Base-by-base conservation (phyloP, 2,329 filamentous ascomycete species). In the Delphinella strobiligena region DNA sequence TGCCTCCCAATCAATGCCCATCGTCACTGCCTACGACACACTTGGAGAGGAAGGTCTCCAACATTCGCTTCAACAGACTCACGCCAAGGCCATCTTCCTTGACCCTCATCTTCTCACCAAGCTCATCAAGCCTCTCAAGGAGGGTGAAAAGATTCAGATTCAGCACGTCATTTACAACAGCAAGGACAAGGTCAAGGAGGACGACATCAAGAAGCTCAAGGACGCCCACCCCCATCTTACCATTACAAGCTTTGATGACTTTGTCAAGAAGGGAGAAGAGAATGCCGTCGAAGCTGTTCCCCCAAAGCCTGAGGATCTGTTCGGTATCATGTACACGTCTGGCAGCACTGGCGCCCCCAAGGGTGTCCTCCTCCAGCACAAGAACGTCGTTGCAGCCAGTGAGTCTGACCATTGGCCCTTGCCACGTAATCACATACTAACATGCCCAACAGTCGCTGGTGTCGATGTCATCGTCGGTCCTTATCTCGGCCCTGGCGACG, bases 11-110 rank as follows among this genome's bases (percentile, higher is more conserved):
- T 88, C 84, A 33, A 77, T 95, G 59, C 78, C 84, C 43, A 88
- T 95, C 49, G 89, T 95, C 37, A 96, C 89, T 34, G 87, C 88
- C 37, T 95, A 95, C 62, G 88, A 95, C 61, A 93, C 87, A 19
- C 79, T 95, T 33, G 88, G 88, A 39, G 75, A 85, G 53, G 77
- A 80, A 46, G 88, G 87, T 34, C 74, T 95, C 47, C 78, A 81
- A 64, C 87, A 93, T 67, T 93, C 87, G 3, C 74, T 95, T 47
- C 69, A 78, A 16, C 83, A 93, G 63, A 91, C 86, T 38, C 69
- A 78, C 46, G 81, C 85, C 38, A 78, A 78, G 52, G 80, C 80
- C 60, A 89, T 95, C 68, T 94, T 88, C 63, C 73, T 86, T 46
- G 88, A 95, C 56, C 82, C 88, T 7, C 77, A 83, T 51, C 76